Percentiles rank a stretch among this genome's conserved stretches.
Evolutionary conservation across 2,329 filamentous ascomycete genomes (phyloP).

Genomic region (Polytolypa hystricis): DNA sequence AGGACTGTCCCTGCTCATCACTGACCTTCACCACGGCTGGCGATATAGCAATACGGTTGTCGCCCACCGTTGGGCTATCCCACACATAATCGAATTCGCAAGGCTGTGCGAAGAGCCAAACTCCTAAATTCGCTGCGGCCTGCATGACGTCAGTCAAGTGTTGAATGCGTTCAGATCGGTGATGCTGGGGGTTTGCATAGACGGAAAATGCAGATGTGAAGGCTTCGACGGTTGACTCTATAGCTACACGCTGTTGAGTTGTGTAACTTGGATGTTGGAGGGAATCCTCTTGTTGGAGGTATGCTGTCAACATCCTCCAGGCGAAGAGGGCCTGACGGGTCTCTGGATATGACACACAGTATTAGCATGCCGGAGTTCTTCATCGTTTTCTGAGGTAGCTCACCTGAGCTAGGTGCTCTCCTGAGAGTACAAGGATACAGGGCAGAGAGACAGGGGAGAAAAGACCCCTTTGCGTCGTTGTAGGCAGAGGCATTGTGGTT

Average conservation of each 20-base stretch:
- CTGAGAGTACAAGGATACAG: not conserved
- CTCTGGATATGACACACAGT: conserved; percentile 7
- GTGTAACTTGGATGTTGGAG: conserved; percentile 1
- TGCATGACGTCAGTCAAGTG: conserved; percentile 15
- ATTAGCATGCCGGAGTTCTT: conserved; percentile 3
- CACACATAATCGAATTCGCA: conserved; percentile 15
- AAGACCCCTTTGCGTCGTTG: conserved; percentile 3
- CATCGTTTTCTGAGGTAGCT: conserved; percentile 1
- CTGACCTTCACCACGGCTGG: conserved; percentile 14
- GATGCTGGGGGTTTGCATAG: conserved; percentile 12
- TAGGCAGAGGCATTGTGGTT: not conserved
- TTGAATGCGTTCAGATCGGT: conserved; percentile 9
- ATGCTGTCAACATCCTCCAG: conserved; percentile 21
- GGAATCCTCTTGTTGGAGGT: conserved; percentile 9
- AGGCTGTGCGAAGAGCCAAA: conserved; percentile 20
- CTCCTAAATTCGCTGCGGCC: conserved; percentile 15
- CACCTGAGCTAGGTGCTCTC: conserved; percentile 6
- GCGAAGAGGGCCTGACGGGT: conserved; percentile 13
- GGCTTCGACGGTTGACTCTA: not conserved
- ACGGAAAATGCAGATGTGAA: conserved; percentile 16
- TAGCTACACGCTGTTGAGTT: conserved; percentile 5
- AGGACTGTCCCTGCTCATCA: conserved; percentile 15
- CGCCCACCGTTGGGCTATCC: not conserved
- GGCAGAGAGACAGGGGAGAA: conserved; percentile 7
- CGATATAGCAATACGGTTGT: conserved; percentile 9